Conservation (phyloP, 1,284 basidiomycete species). For the Ceratobasidium sp. region DNA sequence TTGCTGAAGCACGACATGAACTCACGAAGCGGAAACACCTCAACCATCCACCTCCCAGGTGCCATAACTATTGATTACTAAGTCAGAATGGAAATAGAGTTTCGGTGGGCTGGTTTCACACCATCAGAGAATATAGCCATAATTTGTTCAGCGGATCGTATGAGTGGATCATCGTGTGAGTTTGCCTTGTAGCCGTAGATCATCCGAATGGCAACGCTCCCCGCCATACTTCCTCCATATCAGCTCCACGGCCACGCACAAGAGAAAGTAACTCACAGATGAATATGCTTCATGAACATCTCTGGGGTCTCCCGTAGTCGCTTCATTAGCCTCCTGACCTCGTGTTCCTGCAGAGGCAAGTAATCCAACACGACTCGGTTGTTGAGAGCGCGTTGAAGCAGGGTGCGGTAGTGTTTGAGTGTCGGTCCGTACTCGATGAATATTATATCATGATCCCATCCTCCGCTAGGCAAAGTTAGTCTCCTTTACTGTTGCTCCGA, state of each 20-base stretch:
- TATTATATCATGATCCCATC: conserved; percentile 32
- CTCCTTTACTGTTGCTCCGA: neutral
- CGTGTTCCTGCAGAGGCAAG: conserved; percentile 22
- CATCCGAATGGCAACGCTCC: conserved; percentile 25
- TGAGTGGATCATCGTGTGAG: conserved; percentile 19
- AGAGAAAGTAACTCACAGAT: conserved; percentile 21
- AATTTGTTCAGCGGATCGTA: conserved; percentile 10
- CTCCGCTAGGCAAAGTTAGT: neutral
- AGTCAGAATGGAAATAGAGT: neutral
- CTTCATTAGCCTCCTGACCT: conserved; percentile 18
- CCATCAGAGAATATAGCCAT: conserved; percentile 33
- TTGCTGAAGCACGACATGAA: neutral
- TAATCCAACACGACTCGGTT: conserved; percentile 31
- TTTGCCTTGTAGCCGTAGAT: conserved; percentile 30
- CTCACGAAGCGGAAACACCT: conserved; percentile 28
- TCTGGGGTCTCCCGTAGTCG: conserved; percentile 11
- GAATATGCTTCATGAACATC: conserved; percentile 28
- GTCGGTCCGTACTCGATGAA: conserved; percentile 16
- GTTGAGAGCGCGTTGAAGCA: conserved; percentile 34
- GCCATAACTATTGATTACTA: conserved; percentile 9
- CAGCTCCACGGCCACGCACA: neutral
- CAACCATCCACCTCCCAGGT: conserved; percentile 32
- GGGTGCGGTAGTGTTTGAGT: conserved; percentile 25
- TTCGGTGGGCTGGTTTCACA: neutral
- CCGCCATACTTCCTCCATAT: conserved; percentile 5